A percentile compares a stretch with the other conserved stretches of the same genome.
phyloP scores from a whole-genome alignment of 805 yeast species.

The Myxozyma geophila region DNA sequence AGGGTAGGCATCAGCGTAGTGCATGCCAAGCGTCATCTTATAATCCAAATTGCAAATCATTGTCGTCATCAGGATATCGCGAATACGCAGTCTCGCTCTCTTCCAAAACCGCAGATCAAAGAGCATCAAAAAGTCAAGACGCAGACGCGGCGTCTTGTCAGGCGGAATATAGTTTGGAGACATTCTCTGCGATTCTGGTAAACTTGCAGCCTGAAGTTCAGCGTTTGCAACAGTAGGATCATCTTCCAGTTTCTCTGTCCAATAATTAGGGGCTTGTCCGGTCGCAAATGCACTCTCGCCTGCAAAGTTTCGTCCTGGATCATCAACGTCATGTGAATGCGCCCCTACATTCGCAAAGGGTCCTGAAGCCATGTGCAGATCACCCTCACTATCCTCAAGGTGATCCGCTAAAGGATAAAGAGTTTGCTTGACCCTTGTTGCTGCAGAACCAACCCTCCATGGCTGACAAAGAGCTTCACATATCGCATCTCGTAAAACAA shows the following conservation, averaged over 20 bases:
- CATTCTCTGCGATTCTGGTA: conserved; percentile 10
- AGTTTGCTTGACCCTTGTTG: conserved; percentile 29
- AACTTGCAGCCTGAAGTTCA: background rate
- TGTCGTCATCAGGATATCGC: conserved; percentile 67
- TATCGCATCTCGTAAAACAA: conserved; percentile 54
- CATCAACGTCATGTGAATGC: background rate
- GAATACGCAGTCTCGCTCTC: conserved; percentile 58
- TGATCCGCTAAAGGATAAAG: conserved; percentile 37
- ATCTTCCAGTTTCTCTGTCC: conserved; percentile 10
- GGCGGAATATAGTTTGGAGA: conserved; percentile 1
- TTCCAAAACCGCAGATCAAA: conserved; percentile 79
- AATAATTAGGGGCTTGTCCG: conserved; percentile 13
- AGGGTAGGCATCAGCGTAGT: conserved; percentile 84
- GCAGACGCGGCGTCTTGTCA: background rate
- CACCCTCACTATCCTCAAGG: conserved; percentile 51
- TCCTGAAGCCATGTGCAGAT: conserved; percentile 36
- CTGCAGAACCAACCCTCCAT: conserved; percentile 62
- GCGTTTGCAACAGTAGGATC: conserved; percentile 3
- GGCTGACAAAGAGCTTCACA: conserved; percentile 62
- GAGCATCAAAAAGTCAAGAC: conserved; percentile 47
- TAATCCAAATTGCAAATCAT: conserved; percentile 63
- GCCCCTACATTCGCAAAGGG: background rate
- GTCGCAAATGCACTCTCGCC: background rate
- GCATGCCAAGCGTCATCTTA: conserved; percentile 67
- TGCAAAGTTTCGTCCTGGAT: background rate